Conservation (phyloP, 2,329 filamentous ascomycete genomes). For the Sphaerulina musiva region DNA sequence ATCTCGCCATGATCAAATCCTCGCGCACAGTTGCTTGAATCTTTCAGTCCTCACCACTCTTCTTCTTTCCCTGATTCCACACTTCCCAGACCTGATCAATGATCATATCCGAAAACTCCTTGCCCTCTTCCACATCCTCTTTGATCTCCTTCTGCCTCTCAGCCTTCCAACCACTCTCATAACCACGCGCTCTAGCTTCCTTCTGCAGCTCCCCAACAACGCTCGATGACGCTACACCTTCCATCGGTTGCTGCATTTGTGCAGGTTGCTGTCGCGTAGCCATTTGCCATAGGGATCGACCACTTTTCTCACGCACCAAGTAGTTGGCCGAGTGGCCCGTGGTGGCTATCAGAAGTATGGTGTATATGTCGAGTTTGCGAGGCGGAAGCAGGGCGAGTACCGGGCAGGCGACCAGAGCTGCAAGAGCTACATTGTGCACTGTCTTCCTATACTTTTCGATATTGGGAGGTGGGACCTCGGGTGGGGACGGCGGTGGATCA, state of each 20-base stretch:
- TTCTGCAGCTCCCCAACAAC: conserved; percentile 19
- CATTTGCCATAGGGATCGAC: conserved; percentile 29
- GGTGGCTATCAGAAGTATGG: conserved; percentile 46
- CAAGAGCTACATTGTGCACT: conserved; percentile 44
- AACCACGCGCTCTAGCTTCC: conserved; percentile 19
- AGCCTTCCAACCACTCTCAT: conserved; percentile 41
- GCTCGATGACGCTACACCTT: conserved; percentile 4
- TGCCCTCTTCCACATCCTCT: conserved; percentile 37
- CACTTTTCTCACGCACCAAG: conserved; percentile 36
- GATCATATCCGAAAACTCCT: conserved; percentile 36
- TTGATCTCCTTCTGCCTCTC: conserved; percentile 41
- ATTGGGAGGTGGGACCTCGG: conserved; percentile 24
- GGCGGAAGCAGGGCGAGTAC: conserved; percentile 52
- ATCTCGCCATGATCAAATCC: no score
- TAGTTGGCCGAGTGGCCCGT: conserved; percentile 48
- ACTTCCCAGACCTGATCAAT: conserved; percentile 36
- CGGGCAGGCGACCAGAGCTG: conserved; percentile 48
- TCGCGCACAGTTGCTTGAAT: background rate
- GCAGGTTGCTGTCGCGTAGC: conserved; percentile 15
- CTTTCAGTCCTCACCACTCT: conserved; percentile 24
- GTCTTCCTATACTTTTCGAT: conserved; percentile 29
- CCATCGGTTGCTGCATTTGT: background rate
- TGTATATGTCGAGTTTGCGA: conserved; percentile 57
- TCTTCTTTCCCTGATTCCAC: conserved; percentile 34
- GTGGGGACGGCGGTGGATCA: background rate